A percentile compares a stretch with the other conserved stretches of the same genome.
These are phyloP conservation scores for Hymenochaete sp. DNA, from an alignment of 1,284 basidiomycete genomes.

Conservation along the genomic window DNA sequence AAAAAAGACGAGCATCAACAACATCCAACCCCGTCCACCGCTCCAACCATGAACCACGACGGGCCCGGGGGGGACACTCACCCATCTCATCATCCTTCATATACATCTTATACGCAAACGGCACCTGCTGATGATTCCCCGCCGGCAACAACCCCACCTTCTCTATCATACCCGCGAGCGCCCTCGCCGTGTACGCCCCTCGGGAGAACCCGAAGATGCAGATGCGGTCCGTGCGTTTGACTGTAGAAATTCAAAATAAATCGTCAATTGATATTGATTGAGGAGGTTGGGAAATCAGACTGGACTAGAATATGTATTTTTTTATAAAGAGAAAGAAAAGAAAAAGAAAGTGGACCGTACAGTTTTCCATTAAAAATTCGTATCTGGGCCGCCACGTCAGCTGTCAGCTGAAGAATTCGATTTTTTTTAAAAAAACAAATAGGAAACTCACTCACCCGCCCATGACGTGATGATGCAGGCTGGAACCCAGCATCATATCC, in stretches of 20 bases:
- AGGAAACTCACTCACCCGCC: too few relatives aligned
- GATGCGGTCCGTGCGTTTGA: constrained; percentile 25
- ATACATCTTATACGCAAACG: constrained; percentile 33
- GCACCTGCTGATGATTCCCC: constrained; percentile 28
- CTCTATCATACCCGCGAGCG: constrained; percentile 36
- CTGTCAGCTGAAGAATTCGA: too few relatives aligned
- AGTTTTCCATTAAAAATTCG: constrained; percentile 30
- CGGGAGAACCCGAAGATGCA: constrained; percentile 35
- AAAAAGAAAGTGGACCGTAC: constrained; percentile 9
- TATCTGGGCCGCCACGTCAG: too few relatives aligned
- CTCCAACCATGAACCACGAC: too few relatives aligned
- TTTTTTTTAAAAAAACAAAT: too few relatives aligned
- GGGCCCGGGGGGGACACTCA: too few relatives aligned
- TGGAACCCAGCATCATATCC: constrained; percentile 27
- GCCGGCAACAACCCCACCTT: constrained; percentile 30
- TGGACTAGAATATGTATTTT: background rate
- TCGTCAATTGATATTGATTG: too few relatives aligned
- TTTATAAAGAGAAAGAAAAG: background rate
- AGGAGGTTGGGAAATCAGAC: background rate
- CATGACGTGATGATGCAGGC: constrained; percentile 28
- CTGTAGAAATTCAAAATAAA: constrained; percentile 11
- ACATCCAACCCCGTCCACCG: too few relatives aligned
- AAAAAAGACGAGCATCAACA: background rate
- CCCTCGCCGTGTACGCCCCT: constrained; percentile 37
- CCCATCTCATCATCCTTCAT: constrained; percentile 25